Percentiles rank a stretch among this genome's conserved stretches.
Evolutionary conservation across 257 asterid species (phyloP).

Genomic region (Craterostigma plantagineum): DNA sequence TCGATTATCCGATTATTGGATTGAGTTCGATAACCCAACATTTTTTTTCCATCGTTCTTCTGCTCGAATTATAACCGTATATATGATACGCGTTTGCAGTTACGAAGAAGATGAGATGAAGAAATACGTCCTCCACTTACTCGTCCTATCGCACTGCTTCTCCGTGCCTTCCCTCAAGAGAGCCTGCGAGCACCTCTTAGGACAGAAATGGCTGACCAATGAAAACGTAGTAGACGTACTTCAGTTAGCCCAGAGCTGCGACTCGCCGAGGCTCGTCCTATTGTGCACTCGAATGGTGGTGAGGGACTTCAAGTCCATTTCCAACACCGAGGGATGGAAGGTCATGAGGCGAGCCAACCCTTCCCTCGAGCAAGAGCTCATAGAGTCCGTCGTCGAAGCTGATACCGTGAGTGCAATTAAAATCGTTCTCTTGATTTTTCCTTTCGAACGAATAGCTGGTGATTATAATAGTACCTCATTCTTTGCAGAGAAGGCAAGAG

Average conservation of each 20-base stretch:
- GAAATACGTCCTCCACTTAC: conserved; percentile 62
- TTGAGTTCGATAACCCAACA: too few relatives aligned
- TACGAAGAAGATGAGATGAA: conserved; percentile 54
- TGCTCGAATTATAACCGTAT: background rate
- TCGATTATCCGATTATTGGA: too few relatives aligned
- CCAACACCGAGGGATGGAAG: conserved; percentile 79
- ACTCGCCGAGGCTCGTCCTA: conserved; percentile 48
- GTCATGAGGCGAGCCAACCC: conserved; percentile 63
- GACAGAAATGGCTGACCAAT: conserved; percentile 36
- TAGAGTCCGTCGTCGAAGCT: conserved; percentile 61
- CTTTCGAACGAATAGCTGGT: too few relatives aligned
- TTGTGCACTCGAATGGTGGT: conserved; percentile 39
- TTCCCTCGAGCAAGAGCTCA: conserved; percentile 63
- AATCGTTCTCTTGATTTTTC: too few relatives aligned
- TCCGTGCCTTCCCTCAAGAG: conserved; percentile 48
- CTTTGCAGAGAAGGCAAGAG: conserved; percentile 61
- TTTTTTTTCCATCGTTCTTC: background rate
- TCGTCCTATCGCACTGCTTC: conserved; percentile 61
- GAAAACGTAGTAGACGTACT: conserved; percentile 65
- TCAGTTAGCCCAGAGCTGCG: conserved; percentile 58
- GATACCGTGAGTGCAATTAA: conserved; percentile 52
- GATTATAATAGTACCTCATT: too few relatives aligned
- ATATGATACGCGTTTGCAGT: conserved; percentile 45
- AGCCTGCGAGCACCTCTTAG: conserved; percentile 34
- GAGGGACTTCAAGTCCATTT: conserved; percentile 49